phyloP scores from a whole-genome alignment of 176 grass and related monocot genomes.

The Rhynchospora tenuis region DNA sequence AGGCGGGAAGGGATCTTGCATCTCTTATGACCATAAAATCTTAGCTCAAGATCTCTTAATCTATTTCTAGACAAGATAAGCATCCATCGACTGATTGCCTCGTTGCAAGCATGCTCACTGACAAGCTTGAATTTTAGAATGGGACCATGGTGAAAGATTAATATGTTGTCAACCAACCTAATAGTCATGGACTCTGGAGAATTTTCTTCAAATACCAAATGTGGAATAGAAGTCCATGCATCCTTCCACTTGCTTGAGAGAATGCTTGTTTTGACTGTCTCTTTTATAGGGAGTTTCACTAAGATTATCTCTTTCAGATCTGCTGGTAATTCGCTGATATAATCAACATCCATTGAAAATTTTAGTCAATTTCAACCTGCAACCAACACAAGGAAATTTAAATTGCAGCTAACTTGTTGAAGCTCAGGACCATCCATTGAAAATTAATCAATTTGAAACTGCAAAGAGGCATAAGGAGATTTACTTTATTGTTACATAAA shows the following conservation, averaged over 20 bases:
- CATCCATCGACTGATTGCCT: conserved; percentile 32
- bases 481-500: too few species aligned
- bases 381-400: neutral
- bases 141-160: conserved; percentile 32
- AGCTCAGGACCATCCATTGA: neutral
- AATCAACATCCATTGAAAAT: conserved; percentile 1
- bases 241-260: conserved; percentile 42
- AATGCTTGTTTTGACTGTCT: conserved; percentile 31
- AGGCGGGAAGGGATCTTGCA: conserved; percentile 33
- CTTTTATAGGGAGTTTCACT: conserved; percentile 36
- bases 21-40: neutral
- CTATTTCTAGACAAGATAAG: conserved; percentile 45
- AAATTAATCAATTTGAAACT: too few species aligned
- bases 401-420: conserved; percentile 6
- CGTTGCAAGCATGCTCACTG: neutral
- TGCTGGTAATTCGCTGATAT: conserved; percentile 38
- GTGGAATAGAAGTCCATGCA: conserved; percentile 43
- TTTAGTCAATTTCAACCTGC: too few species aligned
- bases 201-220: conserved; percentile 25
- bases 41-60: conserved; percentile 28
- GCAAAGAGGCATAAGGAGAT: too few species aligned
- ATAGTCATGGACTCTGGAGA: neutral
- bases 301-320: conserved; percentile 46
- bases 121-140: conserved; percentile 35
- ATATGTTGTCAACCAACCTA: neutral